Conservation (phyloP, 805 yeast genomes). For the Kazachstania bromeliacearum region DNA sequence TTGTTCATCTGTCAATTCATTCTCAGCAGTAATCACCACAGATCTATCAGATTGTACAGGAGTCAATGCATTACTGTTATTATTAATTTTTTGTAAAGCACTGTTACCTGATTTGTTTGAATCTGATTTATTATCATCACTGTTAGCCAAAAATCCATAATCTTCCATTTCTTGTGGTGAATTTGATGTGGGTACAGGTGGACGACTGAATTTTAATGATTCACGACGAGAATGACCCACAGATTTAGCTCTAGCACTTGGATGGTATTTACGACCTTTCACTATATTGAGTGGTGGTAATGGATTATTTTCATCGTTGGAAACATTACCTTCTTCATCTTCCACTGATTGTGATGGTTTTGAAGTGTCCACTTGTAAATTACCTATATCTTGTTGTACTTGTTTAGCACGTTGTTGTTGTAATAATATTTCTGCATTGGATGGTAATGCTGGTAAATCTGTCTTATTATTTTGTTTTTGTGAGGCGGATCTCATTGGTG, state of each 20-base stretch:
- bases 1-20: slow-evolving; percentile 38
- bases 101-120: slow-evolving; percentile 23
- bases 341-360: background rate
- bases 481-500: slow-evolving; percentile 24
- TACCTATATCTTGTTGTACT: slow-evolving; percentile 15
- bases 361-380: slow-evolving; percentile 8
- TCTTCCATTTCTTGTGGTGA: slow-evolving; percentile 30
- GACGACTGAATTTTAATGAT: slow-evolving; percentile 34
- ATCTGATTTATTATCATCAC: slow-evolving; percentile 50
- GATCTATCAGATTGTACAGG: slow-evolving; percentile 5
- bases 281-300: slow-evolving; percentile 18
- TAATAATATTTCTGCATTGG: slow-evolving; percentile 27
- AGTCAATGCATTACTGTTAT: background rate
- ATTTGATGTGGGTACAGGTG: slow-evolving; percentile 24
- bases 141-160: slow-evolving; percentile 33
- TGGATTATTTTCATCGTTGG: slow-evolving; percentile 10
- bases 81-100: background rate
- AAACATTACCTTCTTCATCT: slow-evolving; percentile 5
- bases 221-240: slow-evolving; percentile 61
- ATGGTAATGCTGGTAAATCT: slow-evolving; percentile 29
- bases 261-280: slow-evolving; percentile 42
- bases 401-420: slow-evolving; percentile 25
- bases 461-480: slow-evolving; percentile 18
- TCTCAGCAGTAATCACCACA: slow-evolving; percentile 5
- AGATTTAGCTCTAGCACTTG: slow-evolving; percentile 82